These are phyloP conservation scores for Penicillium sp. DNA, from an alignment of 2,329 filamentous ascomycete species.

Conservation along the genomic window DNA sequence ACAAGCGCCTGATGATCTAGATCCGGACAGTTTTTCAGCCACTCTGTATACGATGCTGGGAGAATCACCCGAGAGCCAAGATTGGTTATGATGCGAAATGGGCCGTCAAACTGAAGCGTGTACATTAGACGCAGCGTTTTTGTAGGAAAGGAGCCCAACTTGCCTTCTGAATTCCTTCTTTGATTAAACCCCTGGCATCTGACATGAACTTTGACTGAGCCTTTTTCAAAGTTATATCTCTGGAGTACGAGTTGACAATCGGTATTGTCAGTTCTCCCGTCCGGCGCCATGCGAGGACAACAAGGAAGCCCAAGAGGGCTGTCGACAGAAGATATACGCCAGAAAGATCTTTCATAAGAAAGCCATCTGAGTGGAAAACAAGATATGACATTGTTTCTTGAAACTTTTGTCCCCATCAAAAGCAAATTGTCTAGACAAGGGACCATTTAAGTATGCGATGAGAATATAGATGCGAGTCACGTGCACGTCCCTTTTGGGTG, in stretches of 20 bases:
- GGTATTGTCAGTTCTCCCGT: neutral
- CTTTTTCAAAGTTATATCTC: neutral
- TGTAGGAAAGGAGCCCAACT: neutral
- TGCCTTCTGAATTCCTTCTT: neutral
- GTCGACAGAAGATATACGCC: neutral
- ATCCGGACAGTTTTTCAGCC: neutral
- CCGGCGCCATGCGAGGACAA: neutral
- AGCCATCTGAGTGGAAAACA: neutral
- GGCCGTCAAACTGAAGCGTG: neutral
- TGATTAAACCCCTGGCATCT: neutral
- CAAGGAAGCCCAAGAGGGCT: neutral
- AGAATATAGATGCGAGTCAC: neutral
- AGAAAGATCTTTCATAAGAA: neutral
- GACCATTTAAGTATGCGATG: neutral
- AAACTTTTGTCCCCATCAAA: neutral
- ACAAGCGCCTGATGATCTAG: neutral
- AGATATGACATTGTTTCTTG: neutral
- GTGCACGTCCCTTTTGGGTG: neutral
- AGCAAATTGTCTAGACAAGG: neutral
- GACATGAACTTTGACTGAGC: neutral
- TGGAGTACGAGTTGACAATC: neutral
- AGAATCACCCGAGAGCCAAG: neutral
- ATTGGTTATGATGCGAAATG: neutral
- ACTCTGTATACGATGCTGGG: neutral
- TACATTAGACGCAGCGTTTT: neutral